Evolutionary conservation across 164 flowering plant species (phyloP).

Genomic region (Stephania yunnanensis): DNA sequence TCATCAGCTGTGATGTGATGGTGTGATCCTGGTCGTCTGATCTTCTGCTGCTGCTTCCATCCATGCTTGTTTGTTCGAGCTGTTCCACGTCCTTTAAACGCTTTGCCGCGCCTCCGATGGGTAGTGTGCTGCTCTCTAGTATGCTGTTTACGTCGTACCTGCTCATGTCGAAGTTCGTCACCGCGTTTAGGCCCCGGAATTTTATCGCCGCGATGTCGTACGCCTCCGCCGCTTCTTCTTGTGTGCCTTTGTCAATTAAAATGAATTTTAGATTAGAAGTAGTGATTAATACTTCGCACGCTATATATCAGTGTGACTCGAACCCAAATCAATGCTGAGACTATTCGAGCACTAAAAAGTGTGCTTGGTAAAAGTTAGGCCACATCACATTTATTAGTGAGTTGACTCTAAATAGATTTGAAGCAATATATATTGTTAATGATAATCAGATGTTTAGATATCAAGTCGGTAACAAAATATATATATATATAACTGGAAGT

Average conservation of each 20-base stretch:
- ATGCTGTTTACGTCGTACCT: conserved; percentile 84
- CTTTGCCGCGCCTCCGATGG: conserved; percentile 77
- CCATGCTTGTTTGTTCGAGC: conserved; percentile 27
- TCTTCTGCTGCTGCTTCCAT: conserved; percentile 15
- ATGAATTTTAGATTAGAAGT: too few species aligned
- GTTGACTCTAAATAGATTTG: too few species aligned
- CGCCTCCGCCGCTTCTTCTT: conserved; percentile 98
- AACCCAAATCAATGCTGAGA: too few species aligned
- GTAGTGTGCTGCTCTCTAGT: conserved; percentile 68
- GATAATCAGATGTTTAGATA: too few species aligned
- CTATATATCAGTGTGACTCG: too few species aligned
- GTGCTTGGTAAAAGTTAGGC: too few species aligned
- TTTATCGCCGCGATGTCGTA: conserved; percentile 96
- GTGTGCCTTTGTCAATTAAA: conserved; percentile 43
- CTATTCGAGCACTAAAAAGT: too few species aligned
- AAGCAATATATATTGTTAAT: too few species aligned
- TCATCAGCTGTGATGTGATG: conserved; percentile 28
- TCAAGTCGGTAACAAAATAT: too few species aligned
- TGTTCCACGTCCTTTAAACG: conserved; percentile 64
- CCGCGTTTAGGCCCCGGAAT: conserved; percentile 86
- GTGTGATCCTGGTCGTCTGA: conserved; percentile 19
- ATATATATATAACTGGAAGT: too few species aligned
- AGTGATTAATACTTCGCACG: too few species aligned
- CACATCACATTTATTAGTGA: too few species aligned
- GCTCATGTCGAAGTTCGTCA: conserved; percentile 93